These are phyloP conservation scores for Colletotrichum costaricense DNA, from an alignment of 2,329 filamentous ascomycete species.

Conservation along the genomic window DNA sequence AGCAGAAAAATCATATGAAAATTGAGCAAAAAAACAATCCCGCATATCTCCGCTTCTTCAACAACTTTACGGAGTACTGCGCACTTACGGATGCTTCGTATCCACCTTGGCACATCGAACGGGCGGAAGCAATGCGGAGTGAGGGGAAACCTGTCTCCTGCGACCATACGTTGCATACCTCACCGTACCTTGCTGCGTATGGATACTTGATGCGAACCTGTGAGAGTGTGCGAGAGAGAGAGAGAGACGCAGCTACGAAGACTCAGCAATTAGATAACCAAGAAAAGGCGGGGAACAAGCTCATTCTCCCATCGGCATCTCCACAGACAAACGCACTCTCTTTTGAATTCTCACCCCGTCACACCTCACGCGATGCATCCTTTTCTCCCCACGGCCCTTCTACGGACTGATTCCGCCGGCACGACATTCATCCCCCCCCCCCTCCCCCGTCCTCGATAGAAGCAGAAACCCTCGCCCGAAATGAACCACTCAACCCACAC, in stretches of 20 bases:
- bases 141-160: neutral
- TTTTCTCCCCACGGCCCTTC: constrained; percentile 19
- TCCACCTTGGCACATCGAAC: neutral
- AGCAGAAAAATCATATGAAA: neutral
- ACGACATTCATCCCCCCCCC: neutral
- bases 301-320: constrained; percentile 9
- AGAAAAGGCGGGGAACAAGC: constrained; percentile 16
- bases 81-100: neutral
- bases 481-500: neutral
- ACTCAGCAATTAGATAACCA: neutral
- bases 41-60: constrained; percentile 3
- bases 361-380: neutral
- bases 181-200: no score
- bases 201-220: no score
- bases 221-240: no score
- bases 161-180: neutral
- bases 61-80: neutral
- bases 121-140: neutral
- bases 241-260: neutral
- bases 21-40: neutral
- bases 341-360: neutral
- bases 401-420: constrained; percentile 12
- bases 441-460: neutral
- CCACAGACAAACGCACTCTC: neutral
- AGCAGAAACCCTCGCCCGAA: neutral